Conservation (phyloP, 1,139 yeast species). For the Suhomyces bribrorum region DNA sequence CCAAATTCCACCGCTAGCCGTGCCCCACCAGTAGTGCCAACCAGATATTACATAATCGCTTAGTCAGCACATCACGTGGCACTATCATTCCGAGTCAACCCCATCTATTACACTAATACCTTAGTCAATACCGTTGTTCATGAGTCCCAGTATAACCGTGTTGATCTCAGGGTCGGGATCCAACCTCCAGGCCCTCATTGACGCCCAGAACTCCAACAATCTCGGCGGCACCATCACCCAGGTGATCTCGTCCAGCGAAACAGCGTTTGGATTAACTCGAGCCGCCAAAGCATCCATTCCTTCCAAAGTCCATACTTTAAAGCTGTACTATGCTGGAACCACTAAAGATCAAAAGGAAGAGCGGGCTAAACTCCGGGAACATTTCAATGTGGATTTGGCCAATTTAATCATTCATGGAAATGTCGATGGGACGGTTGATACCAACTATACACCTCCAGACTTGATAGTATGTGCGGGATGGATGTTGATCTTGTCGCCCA, state of each 20-base stretch:
- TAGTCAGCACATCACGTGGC: slow-evolving; percentile 3
- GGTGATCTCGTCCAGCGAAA: slow-evolving; percentile 80
- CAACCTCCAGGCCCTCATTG: slow-evolving; percentile 89
- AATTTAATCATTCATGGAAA: slow-evolving; percentile 56
- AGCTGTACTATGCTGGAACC: slow-evolving; percentile 70
- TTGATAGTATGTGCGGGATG: slow-evolving; percentile 97
- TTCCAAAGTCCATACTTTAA: slow-evolving; percentile 68
- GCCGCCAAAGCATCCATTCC: slow-evolving; percentile 72
- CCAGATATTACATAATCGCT: neutral
- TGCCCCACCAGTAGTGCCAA: neutral
- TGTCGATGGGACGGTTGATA: slow-evolving; percentile 24
- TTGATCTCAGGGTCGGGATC: slow-evolving; percentile 94
- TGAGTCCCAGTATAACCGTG: slow-evolving; percentile 51
- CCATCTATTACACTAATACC: slow-evolving; percentile 2
- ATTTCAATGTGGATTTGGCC: slow-evolving; percentile 79
- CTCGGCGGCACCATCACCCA: slow-evolving; percentile 60
- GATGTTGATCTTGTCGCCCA: slow-evolving; percentile 88
- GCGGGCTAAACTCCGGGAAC: slow-evolving; percentile 62
- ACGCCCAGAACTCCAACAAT: slow-evolving; percentile 53
- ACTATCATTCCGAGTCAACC: slow-evolving; percentile 5
- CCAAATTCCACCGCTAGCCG: too few species aligned
- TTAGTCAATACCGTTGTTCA: slow-evolving; percentile 2
- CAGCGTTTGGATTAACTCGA: slow-evolving; percentile 82
- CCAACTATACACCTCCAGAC: slow-evolving; percentile 58
- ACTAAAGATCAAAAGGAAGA: slow-evolving; percentile 62